phyloP scores from a whole-genome alignment of 116 monocot genomes.

The Trichopus zeylanicus region DNA sequence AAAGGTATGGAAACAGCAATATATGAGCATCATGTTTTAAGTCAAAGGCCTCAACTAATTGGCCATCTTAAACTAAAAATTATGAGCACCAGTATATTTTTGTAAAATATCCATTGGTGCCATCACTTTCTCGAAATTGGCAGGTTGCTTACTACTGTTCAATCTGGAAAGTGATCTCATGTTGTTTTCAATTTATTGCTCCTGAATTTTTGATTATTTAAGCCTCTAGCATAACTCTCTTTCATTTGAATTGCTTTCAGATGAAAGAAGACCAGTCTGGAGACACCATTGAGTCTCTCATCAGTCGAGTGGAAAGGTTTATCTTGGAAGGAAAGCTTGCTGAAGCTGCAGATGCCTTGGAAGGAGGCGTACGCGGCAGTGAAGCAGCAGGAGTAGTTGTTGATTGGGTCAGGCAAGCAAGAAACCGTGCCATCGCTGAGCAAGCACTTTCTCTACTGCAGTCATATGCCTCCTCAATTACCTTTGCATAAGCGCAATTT shows the following conservation, averaged over 20 bases:
- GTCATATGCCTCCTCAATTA: slow-evolving; percentile 70
- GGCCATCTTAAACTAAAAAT: neutral
- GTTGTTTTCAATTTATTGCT: neutral
- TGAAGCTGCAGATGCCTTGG: slow-evolving; percentile 76
- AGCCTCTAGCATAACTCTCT: neutral
- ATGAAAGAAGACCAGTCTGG: slow-evolving; percentile 61
- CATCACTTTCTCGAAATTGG: neutral
- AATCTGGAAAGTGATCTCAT: neutral
- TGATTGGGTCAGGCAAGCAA: slow-evolving; percentile 67
- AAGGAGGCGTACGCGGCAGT: slow-evolving; percentile 61
- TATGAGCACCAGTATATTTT: neutral
- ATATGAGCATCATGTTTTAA: neutral
- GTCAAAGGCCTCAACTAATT: neutral
- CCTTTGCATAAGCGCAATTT: slow-evolving; percentile 29
- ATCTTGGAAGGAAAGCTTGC: slow-evolving; percentile 56
- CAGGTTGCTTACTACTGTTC: neutral
- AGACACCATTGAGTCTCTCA: slow-evolving; percentile 74
- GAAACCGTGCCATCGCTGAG: slow-evolving; percentile 75
- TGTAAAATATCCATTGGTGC: neutral
- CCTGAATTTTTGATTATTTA: too few relatives aligned
- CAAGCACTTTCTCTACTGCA: slow-evolving; percentile 83
- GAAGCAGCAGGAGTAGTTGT: slow-evolving; percentile 49
- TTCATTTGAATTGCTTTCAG: slow-evolving; percentile 23
- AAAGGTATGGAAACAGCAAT: slow-evolving; percentile 44
- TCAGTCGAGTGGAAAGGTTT: slow-evolving; percentile 63